These are phyloP conservation scores for Aspergillus phoenicis DNA, from an alignment of 2,329 filamentous ascomycete species.

Conservation along the genomic window DNA sequence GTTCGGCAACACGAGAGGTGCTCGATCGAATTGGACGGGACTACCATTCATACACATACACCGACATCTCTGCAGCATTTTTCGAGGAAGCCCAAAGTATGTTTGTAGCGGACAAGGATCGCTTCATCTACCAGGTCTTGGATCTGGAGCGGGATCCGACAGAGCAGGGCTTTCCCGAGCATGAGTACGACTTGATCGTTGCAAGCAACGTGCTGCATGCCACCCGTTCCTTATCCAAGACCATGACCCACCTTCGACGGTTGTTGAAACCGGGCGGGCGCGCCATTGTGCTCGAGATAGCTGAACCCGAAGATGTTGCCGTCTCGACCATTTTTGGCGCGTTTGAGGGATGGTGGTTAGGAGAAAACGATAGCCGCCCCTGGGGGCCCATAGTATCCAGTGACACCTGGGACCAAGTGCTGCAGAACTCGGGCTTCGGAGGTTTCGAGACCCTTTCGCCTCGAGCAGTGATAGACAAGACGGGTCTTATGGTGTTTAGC, in stretches of 20 bases:
- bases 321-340: not conserved
- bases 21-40: slow-evolving; percentile 30
- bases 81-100: slow-evolving; percentile 38
- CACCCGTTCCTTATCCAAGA: slow-evolving; percentile 28
- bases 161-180: slow-evolving; percentile 38
- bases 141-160: slow-evolving; percentile 33
- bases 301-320: not conserved
- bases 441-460: not conserved
- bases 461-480: not conserved
- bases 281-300: not conserved
- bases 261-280: slow-evolving; percentile 17
- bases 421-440: not conserved
- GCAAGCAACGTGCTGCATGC: slow-evolving; percentile 45
- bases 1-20: slow-evolving; percentile 37
- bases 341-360: slow-evolving; percentile 5
- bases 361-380: not conserved
- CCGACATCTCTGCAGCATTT: slow-evolving; percentile 48
- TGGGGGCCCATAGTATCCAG: not conserved
- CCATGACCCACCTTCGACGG: slow-evolving; percentile 33
- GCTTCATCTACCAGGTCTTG: slow-evolving; percentile 29
- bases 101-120: slow-evolving; percentile 21
- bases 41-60: slow-evolving; percentile 47
- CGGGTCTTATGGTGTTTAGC: not conserved
- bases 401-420: not conserved
- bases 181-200: slow-evolving; percentile 37